Conservation (phyloP, 202 grass and related monocot genomes). For the Brachypodium distachyon region DNA sequence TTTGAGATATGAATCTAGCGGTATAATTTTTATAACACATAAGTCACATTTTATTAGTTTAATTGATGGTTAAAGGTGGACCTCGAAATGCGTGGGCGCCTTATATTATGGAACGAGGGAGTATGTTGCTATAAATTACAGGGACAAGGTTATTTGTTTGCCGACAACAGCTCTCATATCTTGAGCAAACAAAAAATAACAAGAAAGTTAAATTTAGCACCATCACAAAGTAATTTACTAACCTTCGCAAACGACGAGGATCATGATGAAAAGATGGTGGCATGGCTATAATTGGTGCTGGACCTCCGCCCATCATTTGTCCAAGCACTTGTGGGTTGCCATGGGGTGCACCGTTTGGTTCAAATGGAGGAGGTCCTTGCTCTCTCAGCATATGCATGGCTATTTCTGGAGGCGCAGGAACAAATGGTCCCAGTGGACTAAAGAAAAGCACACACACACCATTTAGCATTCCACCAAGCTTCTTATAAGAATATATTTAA, state of each 20-base stretch:
- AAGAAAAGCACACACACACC: conserved; percentile 4
- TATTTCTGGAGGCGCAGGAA: conserved; percentile 96
- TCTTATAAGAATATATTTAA: background rate
- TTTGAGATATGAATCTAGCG: too few relatives aligned
- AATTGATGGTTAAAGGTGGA: too few relatives aligned
- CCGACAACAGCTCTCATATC: background rate
- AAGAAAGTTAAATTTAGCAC: background rate
- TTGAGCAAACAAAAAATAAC: background rate
- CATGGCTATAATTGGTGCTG: conserved; percentile 77
- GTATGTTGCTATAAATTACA: background rate
- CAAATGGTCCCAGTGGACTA: conserved; percentile 94
- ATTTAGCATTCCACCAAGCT: background rate
- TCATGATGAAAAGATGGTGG: conserved; percentile 82
- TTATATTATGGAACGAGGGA: too few relatives aligned
- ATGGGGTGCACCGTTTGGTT: conserved; percentile 60
- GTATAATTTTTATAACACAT: too few relatives aligned
- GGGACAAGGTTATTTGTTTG: background rate
- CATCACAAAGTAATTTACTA: background rate
- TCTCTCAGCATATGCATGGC: conserved; percentile 98
- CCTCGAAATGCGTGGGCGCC: too few relatives aligned
- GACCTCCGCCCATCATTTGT: conserved; percentile 45
- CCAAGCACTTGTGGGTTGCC: conserved; percentile 43
- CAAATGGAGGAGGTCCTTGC: conserved; percentile 63
- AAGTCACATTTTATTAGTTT: too few relatives aligned
- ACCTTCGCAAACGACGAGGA: conserved; percentile 89